Percentiles rank a stretch among this genome's conserved stretches.
Evolutionary conservation across 2,329 filamentous ascomycete species (phyloP).

Genomic region (Trichoderma sp.): DNA sequence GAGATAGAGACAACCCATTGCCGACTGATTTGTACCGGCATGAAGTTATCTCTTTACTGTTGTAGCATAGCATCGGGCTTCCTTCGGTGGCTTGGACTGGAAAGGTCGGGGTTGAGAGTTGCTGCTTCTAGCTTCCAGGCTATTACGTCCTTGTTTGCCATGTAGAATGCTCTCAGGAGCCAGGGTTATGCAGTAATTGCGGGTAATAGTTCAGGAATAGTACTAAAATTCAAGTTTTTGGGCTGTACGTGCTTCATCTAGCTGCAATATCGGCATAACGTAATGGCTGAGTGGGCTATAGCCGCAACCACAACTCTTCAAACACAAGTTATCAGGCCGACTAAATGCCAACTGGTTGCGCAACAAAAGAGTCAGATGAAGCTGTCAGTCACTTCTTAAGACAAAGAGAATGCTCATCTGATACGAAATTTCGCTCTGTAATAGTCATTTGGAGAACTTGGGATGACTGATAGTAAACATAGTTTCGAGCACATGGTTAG

Average conservation of each 20-base stretch:
- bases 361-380: background rate
- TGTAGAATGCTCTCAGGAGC: background rate
- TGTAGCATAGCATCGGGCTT: slow-evolving; percentile 3
- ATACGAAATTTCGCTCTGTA: background rate
- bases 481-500: background rate
- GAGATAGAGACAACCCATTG: background rate
- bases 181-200: background rate
- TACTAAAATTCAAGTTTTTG: background rate
- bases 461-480: background rate
- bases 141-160: background rate
- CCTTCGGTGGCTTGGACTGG: background rate
- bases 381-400: background rate
- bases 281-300: background rate
- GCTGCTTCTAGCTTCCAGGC: background rate
- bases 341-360: background rate
- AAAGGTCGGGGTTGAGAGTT: background rate
- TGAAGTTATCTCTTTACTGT: background rate
- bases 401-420: background rate
- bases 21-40: background rate
- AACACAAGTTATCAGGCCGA: background rate
- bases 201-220: background rate
- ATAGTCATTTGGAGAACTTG: background rate
- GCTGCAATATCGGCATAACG: background rate
- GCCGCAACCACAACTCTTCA: too few relatives aligned
- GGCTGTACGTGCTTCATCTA: background rate